Evolutionary conservation across 1,139 yeast species (phyloP), one percentile per base, ranked within the genome.

Genomic region (Sugiyamaella japonica): DNA sequence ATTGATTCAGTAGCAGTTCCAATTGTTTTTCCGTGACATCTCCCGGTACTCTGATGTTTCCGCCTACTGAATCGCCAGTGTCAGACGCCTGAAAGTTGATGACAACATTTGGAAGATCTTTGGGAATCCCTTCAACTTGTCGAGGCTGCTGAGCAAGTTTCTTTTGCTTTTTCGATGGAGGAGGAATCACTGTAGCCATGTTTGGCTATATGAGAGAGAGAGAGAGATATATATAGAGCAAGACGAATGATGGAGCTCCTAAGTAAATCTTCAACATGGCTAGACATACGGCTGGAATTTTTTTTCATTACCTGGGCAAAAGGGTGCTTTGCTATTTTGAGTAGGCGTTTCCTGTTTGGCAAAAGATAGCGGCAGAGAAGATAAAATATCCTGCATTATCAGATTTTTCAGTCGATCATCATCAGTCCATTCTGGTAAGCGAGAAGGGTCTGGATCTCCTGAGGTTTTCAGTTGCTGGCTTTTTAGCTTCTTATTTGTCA

Each of bases 151-250:
- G 97, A 4, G 95, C 95, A 61, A 81, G 88, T 65, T 84, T 82
- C 72, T 82, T 87, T 70, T 90, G 97, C 67, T 84, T 87, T 71
- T 93, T 93, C 0, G 96, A 86, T 36, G 89, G 95, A 46, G 98
- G 99, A 25, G 99, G 99, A 48, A 93, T 73, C 48, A 89, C 78
- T 3, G 99, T 93, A 57, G 99, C 95, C 99, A 93, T 93, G 5
- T 15, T 23, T 32, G 46, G 23, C 16, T 34, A 17, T 12, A n/a
- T n/a, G n/a, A n/a, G n/a, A n/a, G n/a, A n/a, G n/a, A 4, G n/a
- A 36, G 25, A 20, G 3, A 20, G 25, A 20, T 20, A 20, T 20
- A 31, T 36, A 5, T 4, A 13, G 47, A 16, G 12, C 15, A 43
- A 43, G 9, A 31, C 8, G 38, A 31, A 16, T 20, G 38, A 43